Evolutionary conservation across 139 green algal species (phyloP), one percentile per base, ranked within the genome.

Genomic region (Ettlia oleoabundans): DNA sequence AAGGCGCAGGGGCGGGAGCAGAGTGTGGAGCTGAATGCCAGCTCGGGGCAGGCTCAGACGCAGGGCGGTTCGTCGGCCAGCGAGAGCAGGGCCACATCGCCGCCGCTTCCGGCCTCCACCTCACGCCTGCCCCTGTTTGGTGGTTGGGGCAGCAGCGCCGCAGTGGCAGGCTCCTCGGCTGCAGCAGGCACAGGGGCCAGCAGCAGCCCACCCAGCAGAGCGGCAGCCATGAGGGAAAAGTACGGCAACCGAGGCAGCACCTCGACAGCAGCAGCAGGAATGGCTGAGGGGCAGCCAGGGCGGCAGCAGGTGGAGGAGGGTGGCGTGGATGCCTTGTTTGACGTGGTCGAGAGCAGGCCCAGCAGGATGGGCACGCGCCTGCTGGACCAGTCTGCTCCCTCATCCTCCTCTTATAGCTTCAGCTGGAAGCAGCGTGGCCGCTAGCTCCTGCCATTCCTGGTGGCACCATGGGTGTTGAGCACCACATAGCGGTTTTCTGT

Each of bases 321-420:
- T 18, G 43, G 24, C 24, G 66, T 81, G 41, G 82, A 86, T 37
- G 61, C 80, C 26, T 43, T 86, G 82, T 86, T 86, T 83, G 82
- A 65, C 3, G 43, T n/a, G 33, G 42, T 82, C 30, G 73, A 76
- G 76, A 13, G 32, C 19, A 41, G 82, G 73, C 74, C 53, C 21
- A 35, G 10, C 21, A 40, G 71, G 80, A 22, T 38, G 51, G 21
- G 13, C 58, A 32, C 24, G 2, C 79, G 41, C 37, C 79, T 64
- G 43, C 71, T 51, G 37, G 47, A 63, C 9, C 58, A 74, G 55
- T 77, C 70, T n/a, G n/a, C n/a, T n/a, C n/a, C n/a, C 24, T 19
- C 30, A 5, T 19, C 38, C 13, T 77, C 70, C 13, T 77, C 70
- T 4, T 77, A 77, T n/a, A 51, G 32, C 55, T 81, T 81, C 55